Evolutionary conservation across 108 stramenopile species (phyloP).

Genomic region (Conticribra weissflogii): DNA sequence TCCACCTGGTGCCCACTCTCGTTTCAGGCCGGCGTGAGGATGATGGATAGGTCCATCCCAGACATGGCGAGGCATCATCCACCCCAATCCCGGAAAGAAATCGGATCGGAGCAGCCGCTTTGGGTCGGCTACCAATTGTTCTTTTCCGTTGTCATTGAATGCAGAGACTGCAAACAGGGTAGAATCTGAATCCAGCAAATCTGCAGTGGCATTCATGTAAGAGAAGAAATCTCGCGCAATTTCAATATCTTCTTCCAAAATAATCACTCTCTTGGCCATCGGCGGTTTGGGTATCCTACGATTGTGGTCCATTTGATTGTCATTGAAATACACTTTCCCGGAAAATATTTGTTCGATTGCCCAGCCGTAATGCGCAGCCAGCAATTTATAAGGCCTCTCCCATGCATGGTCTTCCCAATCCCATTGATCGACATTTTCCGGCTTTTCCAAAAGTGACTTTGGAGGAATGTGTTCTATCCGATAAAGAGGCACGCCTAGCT

Average conservation of each 20-base stretch:
- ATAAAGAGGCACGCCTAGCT: conserved; percentile 60
- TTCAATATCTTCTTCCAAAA: conserved; percentile 92
- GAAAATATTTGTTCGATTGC: conserved; percentile 79
- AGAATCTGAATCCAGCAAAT: conserved; percentile 75
- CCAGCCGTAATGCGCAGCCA: conserved; percentile 86
- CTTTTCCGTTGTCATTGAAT: conserved; percentile 93
- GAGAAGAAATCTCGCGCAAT: conserved; percentile 92
- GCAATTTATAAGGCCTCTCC: conserved; percentile 57
- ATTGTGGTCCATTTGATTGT: conserved; percentile 18
- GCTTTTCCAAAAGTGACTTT: background rate
- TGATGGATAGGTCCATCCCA: conserved; percentile 60
- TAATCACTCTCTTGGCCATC: conserved; percentile 68
- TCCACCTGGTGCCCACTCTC: conserved; percentile 64
- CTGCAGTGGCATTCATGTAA: conserved; percentile 81
- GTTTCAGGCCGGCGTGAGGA: conserved; percentile 58
- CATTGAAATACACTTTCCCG: conserved; percentile 15
- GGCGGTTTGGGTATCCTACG: conserved; percentile 16
- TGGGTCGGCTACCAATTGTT: conserved; percentile 51
- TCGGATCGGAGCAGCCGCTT: conserved; percentile 77
- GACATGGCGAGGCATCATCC: conserved; percentile 87
- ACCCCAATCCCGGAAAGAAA: conserved; percentile 96
- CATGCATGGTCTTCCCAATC: conserved; percentile 21
- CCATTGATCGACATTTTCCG: conserved; percentile 12
- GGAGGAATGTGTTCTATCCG: conserved; percentile 48
- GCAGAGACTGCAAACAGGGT: conserved; percentile 89